phyloP scores from a whole-genome alignment of 192 early-diverging fungal species.

The Backusella morwellensis region DNA sequence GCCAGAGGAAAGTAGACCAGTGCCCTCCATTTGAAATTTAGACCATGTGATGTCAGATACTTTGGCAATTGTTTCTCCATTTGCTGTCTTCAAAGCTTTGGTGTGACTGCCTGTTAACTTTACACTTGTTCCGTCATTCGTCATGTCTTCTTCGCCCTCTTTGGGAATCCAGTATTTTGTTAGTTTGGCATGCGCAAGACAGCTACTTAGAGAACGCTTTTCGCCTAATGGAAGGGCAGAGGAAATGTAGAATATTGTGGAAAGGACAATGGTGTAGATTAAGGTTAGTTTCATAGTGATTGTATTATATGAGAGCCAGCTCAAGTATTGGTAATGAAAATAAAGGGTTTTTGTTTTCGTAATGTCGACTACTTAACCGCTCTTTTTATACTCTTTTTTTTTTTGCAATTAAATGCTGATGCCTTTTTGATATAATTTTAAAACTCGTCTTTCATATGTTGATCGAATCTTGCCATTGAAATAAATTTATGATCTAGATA shows the following conservation, averaged over 20 bases:
- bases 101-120: conserved; percentile 5
- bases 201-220: conserved; percentile 3
- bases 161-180: conserved; percentile 40
- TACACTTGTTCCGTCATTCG: conserved; percentile 28
- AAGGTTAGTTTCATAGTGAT: neutral
- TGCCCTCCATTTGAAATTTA: conserved; percentile 43
- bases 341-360: neutral
- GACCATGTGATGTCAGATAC: conserved; percentile 29
- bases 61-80: conserved; percentile 26
- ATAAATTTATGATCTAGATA: neutral
- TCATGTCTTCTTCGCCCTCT: conserved; percentile 33
- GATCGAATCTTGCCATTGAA: neutral
- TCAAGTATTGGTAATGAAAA: neutral
- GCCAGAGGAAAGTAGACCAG: conserved; percentile 28
- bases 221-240: conserved; percentile 6
- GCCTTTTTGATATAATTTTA: neutral
- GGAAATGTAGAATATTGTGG: neutral
- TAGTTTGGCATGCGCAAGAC: conserved; percentile 18
- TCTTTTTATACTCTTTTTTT: neutral
- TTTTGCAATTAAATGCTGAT: neutral
- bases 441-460: neutral
- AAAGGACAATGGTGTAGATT: neutral
- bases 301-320: neutral
- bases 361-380: neutral
- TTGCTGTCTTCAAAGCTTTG: conserved; percentile 11